Base-by-base conservation (phyloP, 225 moss, liverwort and hornwort genomes). In the Thuidium tamariscinum region DNA sequence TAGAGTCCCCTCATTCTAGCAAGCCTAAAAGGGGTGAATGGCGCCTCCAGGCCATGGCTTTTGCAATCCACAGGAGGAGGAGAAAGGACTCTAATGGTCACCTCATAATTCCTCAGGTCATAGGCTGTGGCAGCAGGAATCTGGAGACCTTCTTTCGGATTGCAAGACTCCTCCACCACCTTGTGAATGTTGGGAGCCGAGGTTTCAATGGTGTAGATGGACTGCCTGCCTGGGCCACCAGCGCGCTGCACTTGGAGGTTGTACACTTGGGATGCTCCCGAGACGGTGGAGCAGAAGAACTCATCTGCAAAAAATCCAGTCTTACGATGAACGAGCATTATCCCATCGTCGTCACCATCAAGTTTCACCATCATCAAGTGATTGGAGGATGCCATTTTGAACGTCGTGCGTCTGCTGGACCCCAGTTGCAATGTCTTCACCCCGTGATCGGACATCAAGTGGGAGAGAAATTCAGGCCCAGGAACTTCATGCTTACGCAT, bases 281-380 rank as follows among this genome's bases (percentile, higher is more conserved):
- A 39, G 75, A 64, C 7, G 16, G 39, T 64, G 32, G 41, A 39
- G 54, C 65, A 84, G 16, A 77, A 84, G 32, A 84, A 77, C 10
- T 2, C 11, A 17, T 65, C 41, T 2, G 5, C 54, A 16, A 51
- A 1, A 3, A 0, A 0, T 7, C 5, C 6, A 1, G 5, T 3
- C 32, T 54, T 32, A 13, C 3, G 54, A 54, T 77, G 84, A 39
- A 84, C 76, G 16, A 84, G 84, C 65, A 84, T 29, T 10, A 84
- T 16, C 22, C 32, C 23, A 11, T 32, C 39, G 3, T 12, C 22
- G n/a, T n/a, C n/a, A n/a, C n/a, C n/a, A 2, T 29, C 54, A 13
- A 41, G 5, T 32, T 84, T 52, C 76, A 54, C 30, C 54, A 84
- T 76, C 52, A 65, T 5, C 22, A 77, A 41, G 52, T 7, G 4